A percentile compares a stretch with the other conserved stretches of the same genome.
phyloP scores from a whole-genome alignment of 768 basidiomycete genomes.

The Phylloporus rhodoxanthus region DNA sequence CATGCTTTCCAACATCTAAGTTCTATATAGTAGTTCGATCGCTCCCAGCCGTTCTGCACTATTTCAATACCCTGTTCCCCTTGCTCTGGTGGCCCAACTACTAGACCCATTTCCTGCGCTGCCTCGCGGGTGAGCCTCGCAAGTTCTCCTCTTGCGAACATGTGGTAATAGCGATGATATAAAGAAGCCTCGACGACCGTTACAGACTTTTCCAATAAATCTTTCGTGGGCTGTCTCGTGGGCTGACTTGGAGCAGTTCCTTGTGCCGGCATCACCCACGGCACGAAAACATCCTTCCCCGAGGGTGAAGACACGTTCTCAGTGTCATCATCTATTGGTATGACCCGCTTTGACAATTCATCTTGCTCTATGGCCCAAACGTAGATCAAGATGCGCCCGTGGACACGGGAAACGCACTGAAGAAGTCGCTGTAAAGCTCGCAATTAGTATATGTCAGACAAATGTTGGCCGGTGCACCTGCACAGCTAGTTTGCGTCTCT shows the following conservation, averaged over 20 bases:
- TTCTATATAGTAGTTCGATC: conserved; percentile 85
- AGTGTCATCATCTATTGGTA: conserved; percentile 32
- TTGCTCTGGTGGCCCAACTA: conserved; percentile 37
- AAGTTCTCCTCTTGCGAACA: conserved; percentile 85
- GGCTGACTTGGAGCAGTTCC: conserved; percentile 15
- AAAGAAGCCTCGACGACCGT: conserved; percentile 30
- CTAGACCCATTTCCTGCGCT: conserved; percentile 49
- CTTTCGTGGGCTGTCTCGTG: conserved; percentile 4
- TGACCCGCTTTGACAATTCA: conserved; percentile 66
- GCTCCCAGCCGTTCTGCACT: conserved; percentile 75
- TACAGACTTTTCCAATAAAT: neutral
- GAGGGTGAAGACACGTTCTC: conserved; percentile 8
- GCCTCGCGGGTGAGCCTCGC: conserved; percentile 54
- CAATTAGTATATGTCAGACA: neutral
- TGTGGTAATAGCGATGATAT: conserved; percentile 92
- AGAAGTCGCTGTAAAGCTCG: conserved; percentile 47
- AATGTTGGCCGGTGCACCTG: conserved; percentile 42
- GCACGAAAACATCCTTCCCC: conserved; percentile 84
- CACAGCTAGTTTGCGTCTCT: conserved; percentile 66
- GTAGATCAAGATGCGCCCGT: conserved; percentile 83
- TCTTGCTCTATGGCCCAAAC: conserved; percentile 98
- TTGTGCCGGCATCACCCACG: conserved; percentile 65
- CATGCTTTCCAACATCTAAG: conserved; percentile 52
- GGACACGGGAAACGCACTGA: conserved; percentile 53
- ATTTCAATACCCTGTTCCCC: conserved; percentile 52